Evolutionary conservation across 805 yeast species (phyloP), one percentile per base, ranked within the genome.

Genomic region (Lipomyces sp.): DNA sequence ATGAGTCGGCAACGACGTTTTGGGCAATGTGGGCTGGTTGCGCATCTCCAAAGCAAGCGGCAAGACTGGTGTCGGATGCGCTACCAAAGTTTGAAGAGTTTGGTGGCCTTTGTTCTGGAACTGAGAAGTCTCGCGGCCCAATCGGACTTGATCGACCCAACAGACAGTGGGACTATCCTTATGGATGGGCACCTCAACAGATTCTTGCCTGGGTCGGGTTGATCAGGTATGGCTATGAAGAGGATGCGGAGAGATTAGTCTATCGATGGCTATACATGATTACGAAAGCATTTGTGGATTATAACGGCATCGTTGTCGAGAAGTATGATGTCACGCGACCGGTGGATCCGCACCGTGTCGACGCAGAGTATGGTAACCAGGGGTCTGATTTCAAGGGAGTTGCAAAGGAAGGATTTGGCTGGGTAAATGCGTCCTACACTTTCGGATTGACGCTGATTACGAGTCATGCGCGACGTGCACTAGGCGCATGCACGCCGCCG

Each of bases 181-280:
- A 81, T 75, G 98, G 98, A 1, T 94, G 99, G 99, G 97, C 98
- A 0, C 98, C 99, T 2, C 98, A 95, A 76, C 99, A 94, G 78
- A 90, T 94, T 18, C 77, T 94, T 63, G 94, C 97, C 0, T 94
- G 99, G 99, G 85, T 84, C 56, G 98, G 98, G 0, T 81, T 94
- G 42, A 73, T 77, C 35, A 84, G 87, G 62, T 95, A 94, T 75
- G 95, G 93, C 0, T 90, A 82, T 74, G 77, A 76, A 2, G 85
- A 82, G 2, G 85, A 85, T 18, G 87, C 94, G 1, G 82, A 87
- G 64, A 80, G 98, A 67, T 79, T 94, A 64, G 87, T 88, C 1
- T 90, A 90, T 76, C 83, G 97, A 70, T 94, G 99, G 99, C 80
- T 91, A n/a, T 88, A 83, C 75, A 82, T 92, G 82, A 90, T 95